Evolutionary conservation across 225 moss, liverwort and hornwort genomes (phyloP).

Genomic region (Bryoerythrophyllum caledonicum): DNA sequence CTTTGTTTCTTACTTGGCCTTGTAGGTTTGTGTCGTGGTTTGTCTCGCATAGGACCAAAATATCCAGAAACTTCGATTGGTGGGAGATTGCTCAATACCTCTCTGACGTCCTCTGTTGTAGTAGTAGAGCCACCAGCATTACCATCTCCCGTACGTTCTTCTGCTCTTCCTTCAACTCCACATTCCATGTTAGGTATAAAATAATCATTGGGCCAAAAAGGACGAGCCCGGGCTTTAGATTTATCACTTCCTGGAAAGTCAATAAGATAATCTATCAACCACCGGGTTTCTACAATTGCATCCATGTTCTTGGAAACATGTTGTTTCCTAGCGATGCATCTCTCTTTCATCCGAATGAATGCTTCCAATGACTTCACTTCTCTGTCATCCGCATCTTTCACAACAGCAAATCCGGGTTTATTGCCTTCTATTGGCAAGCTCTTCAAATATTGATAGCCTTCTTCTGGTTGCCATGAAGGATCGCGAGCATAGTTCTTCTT

Average conservation of each 20-base stretch:
- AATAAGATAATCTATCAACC: neutral
- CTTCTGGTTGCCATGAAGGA: neutral
- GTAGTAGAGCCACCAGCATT: too few relatives aligned
- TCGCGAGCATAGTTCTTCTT: neutral
- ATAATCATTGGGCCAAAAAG: neutral
- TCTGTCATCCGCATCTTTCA: neutral
- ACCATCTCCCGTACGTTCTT: too few relatives aligned
- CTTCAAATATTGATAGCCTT: neutral
- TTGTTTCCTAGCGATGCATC: neutral
- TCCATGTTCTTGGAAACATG: neutral
- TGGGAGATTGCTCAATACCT: neutral
- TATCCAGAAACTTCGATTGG: neutral
- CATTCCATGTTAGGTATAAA: rapidly evolving
- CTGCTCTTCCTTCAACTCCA: neutral
- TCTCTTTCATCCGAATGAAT: neutral
- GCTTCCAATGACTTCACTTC: neutral
- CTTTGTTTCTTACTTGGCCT: neutral
- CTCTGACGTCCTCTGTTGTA: neutral
- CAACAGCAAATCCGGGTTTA: neutral
- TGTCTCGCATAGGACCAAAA: neutral
- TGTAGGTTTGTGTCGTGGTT: rapidly evolving
- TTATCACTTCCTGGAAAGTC: neutral
- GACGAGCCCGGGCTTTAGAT: neutral
- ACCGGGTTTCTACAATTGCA: neutral
- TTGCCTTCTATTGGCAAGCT: neutral